phyloP scores from a whole-genome alignment of 306 rosid species.

The Glycyrrhiza uralensis region DNA sequence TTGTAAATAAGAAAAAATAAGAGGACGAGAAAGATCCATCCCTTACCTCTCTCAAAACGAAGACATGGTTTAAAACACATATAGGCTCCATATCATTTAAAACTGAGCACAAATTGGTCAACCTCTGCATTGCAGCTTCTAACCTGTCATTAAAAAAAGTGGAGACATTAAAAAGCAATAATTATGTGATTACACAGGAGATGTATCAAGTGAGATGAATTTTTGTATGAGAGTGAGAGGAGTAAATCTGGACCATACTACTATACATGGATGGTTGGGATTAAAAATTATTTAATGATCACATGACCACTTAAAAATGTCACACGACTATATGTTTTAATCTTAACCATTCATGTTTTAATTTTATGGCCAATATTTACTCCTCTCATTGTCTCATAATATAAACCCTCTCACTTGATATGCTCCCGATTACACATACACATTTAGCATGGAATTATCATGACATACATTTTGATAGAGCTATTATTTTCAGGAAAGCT shows the following conservation, averaged over 20 bases:
- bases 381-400: too few species aligned
- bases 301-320: too few species aligned
- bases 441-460: constrained; percentile 11
- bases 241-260: too few species aligned
- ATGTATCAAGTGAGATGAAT: too few species aligned
- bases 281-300: too few species aligned
- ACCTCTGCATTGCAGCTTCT: constrained; percentile 99
- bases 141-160: constrained; percentile 53
- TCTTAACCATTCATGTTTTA: too few species aligned
- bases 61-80: constrained; percentile 92
- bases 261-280: too few species aligned
- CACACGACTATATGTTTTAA: too few species aligned
- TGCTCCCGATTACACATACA: too few species aligned
- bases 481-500: constrained; percentile 91
- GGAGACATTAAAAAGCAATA: constrained; percentile 10
- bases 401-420: too few species aligned
- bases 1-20: background rate
- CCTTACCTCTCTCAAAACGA: constrained; percentile 90
- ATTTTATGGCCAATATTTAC: too few species aligned
- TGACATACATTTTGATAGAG: constrained; percentile 84
- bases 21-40: constrained; percentile 13
- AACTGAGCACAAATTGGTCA: constrained; percentile 93
- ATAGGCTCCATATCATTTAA: constrained; percentile 99
- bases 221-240: too few species aligned
- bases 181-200: background rate